A percentile compares a stretch with the other conserved stretches of the same genome.
These are phyloP conservation scores for Stylosanthes scabra DNA, from an alignment of 331 rosid genomes.

Conservation along the genomic window DNA sequence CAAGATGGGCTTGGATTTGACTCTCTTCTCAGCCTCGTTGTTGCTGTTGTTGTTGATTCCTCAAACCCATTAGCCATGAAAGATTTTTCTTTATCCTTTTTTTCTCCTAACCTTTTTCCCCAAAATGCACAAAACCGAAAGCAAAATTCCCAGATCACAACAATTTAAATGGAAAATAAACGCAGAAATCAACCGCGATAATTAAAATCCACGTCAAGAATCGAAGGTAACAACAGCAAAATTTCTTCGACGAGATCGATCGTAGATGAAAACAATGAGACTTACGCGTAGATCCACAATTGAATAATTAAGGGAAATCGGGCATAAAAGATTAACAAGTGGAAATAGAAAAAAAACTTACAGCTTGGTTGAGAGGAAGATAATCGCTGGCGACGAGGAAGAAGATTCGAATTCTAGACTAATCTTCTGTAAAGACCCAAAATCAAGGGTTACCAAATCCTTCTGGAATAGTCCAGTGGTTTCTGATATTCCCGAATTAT, in stretches of 20 bases:
- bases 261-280: constrained; percentile 5
- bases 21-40: constrained; percentile 20
- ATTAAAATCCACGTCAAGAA: too few species aligned
- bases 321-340: background rate
- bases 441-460: constrained; percentile 9
- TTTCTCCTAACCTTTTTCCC: constrained; percentile 9
- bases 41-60: constrained; percentile 44
- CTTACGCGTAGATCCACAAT: background rate
- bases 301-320: background rate
- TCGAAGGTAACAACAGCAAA: too few species aligned
- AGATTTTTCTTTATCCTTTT: constrained; percentile 7
- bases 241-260: background rate
- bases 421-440: constrained; percentile 34
- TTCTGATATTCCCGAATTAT: background rate
- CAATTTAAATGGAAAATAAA: too few species aligned
- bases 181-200: background rate
- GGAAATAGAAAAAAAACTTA: constrained; percentile 43
- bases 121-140: too few species aligned
- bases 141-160: too few species aligned
- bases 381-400: too few species aligned
- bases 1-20: constrained; percentile 59
- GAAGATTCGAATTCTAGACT: background rate
- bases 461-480: constrained; percentile 54
- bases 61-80: constrained; percentile 67
- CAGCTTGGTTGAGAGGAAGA: constrained; percentile 10